phyloP scores from a whole-genome alignment of 148 eudicot species.

The Gaultheria prostrata region DNA sequence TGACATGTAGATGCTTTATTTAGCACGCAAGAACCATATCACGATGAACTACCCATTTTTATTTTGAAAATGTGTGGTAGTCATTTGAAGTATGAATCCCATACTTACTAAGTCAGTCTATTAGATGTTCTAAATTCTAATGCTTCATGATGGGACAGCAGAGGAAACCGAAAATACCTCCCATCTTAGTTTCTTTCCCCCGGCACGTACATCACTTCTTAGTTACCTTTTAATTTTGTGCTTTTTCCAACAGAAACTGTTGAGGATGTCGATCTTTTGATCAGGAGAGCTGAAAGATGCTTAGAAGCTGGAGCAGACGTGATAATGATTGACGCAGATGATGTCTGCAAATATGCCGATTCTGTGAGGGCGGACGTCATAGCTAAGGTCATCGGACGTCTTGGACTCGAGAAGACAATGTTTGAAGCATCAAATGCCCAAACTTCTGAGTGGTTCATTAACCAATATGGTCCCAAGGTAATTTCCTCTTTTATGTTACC shows the following conservation, averaged over 20 bases:
- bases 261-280: constrained; percentile 77
- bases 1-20: not conserved
- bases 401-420: constrained; percentile 90
- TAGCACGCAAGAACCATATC: not conserved
- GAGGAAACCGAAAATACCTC: not conserved
- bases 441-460: constrained; percentile 87
- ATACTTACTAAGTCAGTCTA: not conserved
- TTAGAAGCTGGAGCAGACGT: constrained; percentile 98
- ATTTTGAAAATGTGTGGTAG: not conserved
- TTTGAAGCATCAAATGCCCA: constrained; percentile 79
- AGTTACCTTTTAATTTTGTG: not conserved
- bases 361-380: constrained; percentile 67
- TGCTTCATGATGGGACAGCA: not conserved
- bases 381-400: constrained; percentile 80
- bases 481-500: not conserved
- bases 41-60: not conserved
- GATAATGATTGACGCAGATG: constrained; percentile 89
- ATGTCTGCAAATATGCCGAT: constrained; percentile 69
- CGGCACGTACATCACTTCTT: not conserved
- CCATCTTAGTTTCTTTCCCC: too few species aligned
- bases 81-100: not conserved
- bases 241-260: constrained; percentile 52
- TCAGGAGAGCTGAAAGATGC: constrained; percentile 89
- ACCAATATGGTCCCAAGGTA: constrained; percentile 91
- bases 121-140: not conserved